Evolutionary conservation across 2,329 filamentous ascomycete genomes (phyloP).

Genomic region (Trichoderma gracile): DNA sequence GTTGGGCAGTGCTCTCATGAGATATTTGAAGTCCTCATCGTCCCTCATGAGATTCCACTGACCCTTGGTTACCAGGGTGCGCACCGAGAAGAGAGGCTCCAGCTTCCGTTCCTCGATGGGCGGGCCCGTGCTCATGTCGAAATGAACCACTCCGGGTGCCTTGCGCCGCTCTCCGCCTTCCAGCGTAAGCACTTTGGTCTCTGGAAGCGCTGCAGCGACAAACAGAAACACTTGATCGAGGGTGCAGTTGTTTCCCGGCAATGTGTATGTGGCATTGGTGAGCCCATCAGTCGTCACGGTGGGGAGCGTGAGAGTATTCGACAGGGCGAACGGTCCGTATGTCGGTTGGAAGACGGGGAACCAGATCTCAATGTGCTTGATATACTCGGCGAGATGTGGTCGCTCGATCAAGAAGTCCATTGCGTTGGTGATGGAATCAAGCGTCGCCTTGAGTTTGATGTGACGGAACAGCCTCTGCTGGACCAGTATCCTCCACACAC

Average conservation of each 20-base stretch:
- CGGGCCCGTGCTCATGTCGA: conserved; percentile 32
- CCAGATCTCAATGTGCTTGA: conserved; percentile 75
- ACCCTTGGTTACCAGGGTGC: conserved; percentile 70
- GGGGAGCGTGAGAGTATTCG: conserved; percentile 49
- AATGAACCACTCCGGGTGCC: conserved; percentile 62
- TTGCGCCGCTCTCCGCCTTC: conserved; percentile 78
- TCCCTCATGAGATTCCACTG: conserved; percentile 75
- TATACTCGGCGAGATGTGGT: conserved; percentile 61
- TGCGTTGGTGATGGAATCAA: conserved; percentile 61
- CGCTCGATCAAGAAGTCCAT: conserved; percentile 60
- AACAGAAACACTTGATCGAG: conserved; percentile 70
- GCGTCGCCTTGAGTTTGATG: conserved; percentile 72
- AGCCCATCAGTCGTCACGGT: conserved; percentile 57
- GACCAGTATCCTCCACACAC: conserved; percentile 65
- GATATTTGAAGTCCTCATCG: conserved; percentile 61
- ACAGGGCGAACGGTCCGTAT: conserved; percentile 45
- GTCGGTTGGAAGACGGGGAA: conserved; percentile 71
- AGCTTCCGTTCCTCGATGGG: conserved; percentile 39
- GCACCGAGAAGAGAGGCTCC: conserved; percentile 55
- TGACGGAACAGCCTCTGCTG: conserved; percentile 74
- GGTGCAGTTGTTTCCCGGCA: conserved; percentile 66
- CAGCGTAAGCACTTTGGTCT: conserved; percentile 66
- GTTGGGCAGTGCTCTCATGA: conserved; percentile 64
- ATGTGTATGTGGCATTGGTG: conserved; percentile 58
- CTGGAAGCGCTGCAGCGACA: conserved; percentile 58